These are phyloP conservation scores for Marasmius sp. DNA, from an alignment of 1,284 basidiomycete genomes.

Conservation along the genomic window DNA sequence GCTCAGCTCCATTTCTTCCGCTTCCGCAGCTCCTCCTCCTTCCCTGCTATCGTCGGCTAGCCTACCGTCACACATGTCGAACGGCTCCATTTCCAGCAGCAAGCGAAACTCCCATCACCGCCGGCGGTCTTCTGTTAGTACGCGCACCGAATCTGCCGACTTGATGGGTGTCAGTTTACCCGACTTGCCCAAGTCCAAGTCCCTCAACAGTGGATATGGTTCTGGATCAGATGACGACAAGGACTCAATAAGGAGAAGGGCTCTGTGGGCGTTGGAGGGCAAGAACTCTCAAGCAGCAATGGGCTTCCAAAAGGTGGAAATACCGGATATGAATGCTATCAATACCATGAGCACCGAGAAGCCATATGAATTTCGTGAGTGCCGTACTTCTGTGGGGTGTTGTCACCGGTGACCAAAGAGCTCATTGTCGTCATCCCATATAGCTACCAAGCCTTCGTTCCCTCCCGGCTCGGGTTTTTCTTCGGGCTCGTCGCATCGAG, in stretches of 20 bases:
- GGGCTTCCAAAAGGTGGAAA: conserved; percentile 71
- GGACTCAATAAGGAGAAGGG: conserved; percentile 75
- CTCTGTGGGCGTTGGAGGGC: conserved; percentile 78
- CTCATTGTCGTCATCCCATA: background rate
- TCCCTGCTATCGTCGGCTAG: background rate
- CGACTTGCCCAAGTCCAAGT: conserved; percentile 52
- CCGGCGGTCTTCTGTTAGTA: conserved; percentile 82
- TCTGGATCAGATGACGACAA: conserved; percentile 58
- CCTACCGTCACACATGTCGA: background rate
- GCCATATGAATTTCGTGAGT: conserved; percentile 66
- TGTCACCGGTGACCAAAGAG: no score
- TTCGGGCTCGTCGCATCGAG: conserved; percentile 61
- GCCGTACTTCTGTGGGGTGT: conserved; percentile 7
- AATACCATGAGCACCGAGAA: conserved; percentile 35
- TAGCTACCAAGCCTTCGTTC: conserved; percentile 56
- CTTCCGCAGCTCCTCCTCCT: no score
- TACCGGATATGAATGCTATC: conserved; percentile 65
- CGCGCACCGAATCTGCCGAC: conserved; percentile 78
- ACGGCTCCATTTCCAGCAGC: conserved; percentile 32
- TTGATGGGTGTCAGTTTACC: conserved; percentile 77
- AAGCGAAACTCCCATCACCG: conserved; percentile 78
- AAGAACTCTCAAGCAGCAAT: conserved; percentile 52
- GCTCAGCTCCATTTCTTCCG: conserved; percentile 16
- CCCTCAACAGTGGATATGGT: conserved; percentile 58
- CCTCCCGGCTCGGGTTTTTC: conserved; percentile 45